Evolutionary conservation across 441 rosid genomes (phyloP).

Genomic region (Erodium texanum): DNA sequence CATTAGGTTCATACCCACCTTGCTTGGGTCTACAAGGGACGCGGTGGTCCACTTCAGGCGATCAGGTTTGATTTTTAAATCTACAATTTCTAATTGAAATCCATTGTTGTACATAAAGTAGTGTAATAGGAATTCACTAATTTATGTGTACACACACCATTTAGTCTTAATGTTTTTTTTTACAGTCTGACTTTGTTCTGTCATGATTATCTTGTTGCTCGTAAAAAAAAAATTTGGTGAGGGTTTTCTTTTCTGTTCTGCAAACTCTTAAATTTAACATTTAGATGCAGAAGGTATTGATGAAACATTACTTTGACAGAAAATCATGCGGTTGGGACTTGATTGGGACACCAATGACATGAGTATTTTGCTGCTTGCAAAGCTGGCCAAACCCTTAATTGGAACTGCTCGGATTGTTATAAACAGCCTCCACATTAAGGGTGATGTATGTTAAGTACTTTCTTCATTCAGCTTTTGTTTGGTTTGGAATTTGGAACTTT

Average conservation of each 20-base stretch:
- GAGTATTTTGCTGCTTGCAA: slow-evolving; percentile 76
- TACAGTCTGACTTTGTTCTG: no score
- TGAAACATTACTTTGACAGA: slow-evolving; percentile 34
- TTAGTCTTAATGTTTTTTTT: no score
- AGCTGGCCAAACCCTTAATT: slow-evolving; percentile 72
- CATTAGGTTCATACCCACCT: slow-evolving; percentile 74
- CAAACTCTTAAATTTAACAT: background rate
- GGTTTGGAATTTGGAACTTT: no score
- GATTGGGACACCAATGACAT: slow-evolving; percentile 81
- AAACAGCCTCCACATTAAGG: slow-evolving; percentile 87
- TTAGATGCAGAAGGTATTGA: slow-evolving; percentile 10
- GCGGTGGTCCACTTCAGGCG: slow-evolving; percentile 70
- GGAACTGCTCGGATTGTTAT: slow-evolving; percentile 83
- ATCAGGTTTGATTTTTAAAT: slow-evolving; percentile 52
- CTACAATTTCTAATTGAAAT: background rate
- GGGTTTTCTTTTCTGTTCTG: slow-evolving; percentile 1
- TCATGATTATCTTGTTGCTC: no score
- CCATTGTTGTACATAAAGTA: background rate
- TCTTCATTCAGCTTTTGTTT: background rate
- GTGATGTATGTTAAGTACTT: slow-evolving; percentile 57
- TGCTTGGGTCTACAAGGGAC: slow-evolving; percentile 71
- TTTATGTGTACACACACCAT: no score
- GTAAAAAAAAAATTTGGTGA: no score
- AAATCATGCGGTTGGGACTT: slow-evolving; percentile 66
- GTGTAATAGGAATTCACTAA: no score